Percentiles rank a stretch among this genome's conserved stretches.
Evolutionary conservation across 305 asterid genomes (phyloP).

Genomic region (Euphrasia arctica): DNA sequence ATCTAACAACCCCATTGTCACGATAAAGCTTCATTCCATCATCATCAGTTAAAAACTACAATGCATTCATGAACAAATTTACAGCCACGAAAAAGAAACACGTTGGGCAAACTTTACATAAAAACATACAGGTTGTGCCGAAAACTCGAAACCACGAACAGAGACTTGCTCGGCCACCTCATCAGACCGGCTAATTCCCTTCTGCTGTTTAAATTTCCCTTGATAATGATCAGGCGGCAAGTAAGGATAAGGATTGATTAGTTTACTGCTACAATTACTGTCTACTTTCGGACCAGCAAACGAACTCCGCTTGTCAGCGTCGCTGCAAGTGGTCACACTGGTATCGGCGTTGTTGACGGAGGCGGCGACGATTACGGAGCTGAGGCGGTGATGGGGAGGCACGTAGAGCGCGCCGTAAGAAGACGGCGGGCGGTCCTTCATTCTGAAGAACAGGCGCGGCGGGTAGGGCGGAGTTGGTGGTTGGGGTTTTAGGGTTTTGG

Average conservation of each 20-base stretch:
- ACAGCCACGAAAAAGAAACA: constrained; percentile 8
- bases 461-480: constrained; percentile 27
- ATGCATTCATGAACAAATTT: not conserved
- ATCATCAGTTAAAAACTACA: constrained; percentile 2
- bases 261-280: constrained; percentile 19
- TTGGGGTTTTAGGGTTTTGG: constrained; percentile 53
- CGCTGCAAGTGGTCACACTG: constrained; percentile 22
- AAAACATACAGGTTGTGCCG: constrained; percentile 44
- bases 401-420: constrained; percentile 46
- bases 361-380: constrained; percentile 34
- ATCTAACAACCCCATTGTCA: not conserved
- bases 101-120: not conserved
- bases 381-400: constrained; percentile 66
- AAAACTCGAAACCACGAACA: constrained; percentile 36
- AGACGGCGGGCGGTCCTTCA: constrained; percentile 58
- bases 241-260: constrained; percentile 35
- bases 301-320: constrained; percentile 32
- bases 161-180: constrained; percentile 40
- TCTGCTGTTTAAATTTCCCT: constrained; percentile 38
- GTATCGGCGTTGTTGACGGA: constrained; percentile 23
- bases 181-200: constrained; percentile 29
- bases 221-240: constrained; percentile 44
- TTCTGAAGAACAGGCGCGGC: constrained; percentile 27
- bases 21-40: not conserved
- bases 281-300: constrained; percentile 26